Percentiles rank a stretch among this genome's conserved stretches.
Conservation (phyloP, 768 basidiomycete genomes). For the Tylopilus sp. region DNA sequence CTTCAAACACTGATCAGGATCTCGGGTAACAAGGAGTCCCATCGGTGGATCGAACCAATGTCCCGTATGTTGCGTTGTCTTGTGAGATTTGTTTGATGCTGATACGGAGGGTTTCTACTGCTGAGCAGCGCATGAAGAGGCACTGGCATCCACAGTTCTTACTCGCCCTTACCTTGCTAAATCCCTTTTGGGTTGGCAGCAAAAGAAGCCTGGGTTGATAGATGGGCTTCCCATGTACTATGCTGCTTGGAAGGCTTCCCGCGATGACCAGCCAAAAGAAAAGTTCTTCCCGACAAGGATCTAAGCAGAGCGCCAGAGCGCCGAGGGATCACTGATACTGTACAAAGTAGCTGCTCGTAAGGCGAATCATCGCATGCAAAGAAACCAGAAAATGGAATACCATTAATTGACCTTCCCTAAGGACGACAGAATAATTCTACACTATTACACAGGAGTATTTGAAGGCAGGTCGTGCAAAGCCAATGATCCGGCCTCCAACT, state of each 20-base stretch:
- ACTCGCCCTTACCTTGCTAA: slow-evolving; percentile 25
- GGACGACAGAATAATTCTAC: slow-evolving; percentile 5
- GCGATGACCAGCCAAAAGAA: slow-evolving; percentile 4
- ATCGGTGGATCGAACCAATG: slow-evolving; percentile 17
- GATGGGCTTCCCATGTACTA: slow-evolving; percentile 34
- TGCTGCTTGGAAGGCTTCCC: slow-evolving; percentile 20
- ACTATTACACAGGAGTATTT: slow-evolving; percentile 5
- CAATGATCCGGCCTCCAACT: slow-evolving; percentile 8
- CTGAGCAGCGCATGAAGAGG: slow-evolving; percentile 21
- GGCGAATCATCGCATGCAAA: too few relatives aligned
- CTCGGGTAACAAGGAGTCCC: slow-evolving; percentile 26
- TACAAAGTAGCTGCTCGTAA: too few relatives aligned
- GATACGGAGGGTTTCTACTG: too few relatives aligned
- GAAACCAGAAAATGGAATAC: background rate
- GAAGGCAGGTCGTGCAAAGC: slow-evolving; percentile 13
- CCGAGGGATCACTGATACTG: too few relatives aligned
- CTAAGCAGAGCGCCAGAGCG: too few relatives aligned
- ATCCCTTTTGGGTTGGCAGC: slow-evolving; percentile 33
- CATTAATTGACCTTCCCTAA: background rate
- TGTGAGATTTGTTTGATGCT: background rate
- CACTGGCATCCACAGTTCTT: slow-evolving; percentile 18
- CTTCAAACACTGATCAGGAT: slow-evolving; percentile 24
- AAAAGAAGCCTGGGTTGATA: slow-evolving; percentile 30
- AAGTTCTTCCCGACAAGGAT: too few relatives aligned
- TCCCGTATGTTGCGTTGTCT: slow-evolving; percentile 18